Evolutionary conservation across 495 filamentous ascomycete genomes (phyloP).

Genomic region (Penicillium longicatenatum): DNA sequence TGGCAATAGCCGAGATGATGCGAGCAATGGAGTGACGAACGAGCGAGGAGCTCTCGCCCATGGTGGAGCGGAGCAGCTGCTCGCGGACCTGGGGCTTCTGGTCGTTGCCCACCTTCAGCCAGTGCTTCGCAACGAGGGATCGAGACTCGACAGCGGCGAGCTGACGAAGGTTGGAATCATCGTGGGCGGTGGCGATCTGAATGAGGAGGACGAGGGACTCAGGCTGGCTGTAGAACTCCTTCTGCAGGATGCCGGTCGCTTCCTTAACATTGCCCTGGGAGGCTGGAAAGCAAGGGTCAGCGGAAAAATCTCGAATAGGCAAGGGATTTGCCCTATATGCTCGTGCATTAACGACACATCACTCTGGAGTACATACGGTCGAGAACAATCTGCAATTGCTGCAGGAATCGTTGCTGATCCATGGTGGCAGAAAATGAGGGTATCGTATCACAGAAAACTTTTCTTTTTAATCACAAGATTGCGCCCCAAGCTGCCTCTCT

Average conservation of each 20-base stretch:
- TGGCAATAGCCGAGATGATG: slow-evolving; percentile 83
- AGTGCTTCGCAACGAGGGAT: slow-evolving; percentile 82
- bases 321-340: not conserved
- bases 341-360: not conserved
- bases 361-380: slow-evolving; percentile 58
- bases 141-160: slow-evolving; percentile 86
- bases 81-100: slow-evolving; percentile 79
- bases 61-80: slow-evolving; percentile 76
- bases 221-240: slow-evolving; percentile 86
- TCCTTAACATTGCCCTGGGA: slow-evolving; percentile 69
- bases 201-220: slow-evolving; percentile 80
- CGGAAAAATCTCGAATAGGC: not conserved
- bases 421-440: slow-evolving; percentile 44
- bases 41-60: slow-evolving; percentile 71
- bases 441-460: not conserved
- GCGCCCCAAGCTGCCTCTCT: slow-evolving; percentile 28
- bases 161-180: slow-evolving; percentile 73
- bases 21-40: slow-evolving; percentile 86
- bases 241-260: slow-evolving; percentile 85
- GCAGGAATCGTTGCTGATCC: slow-evolving; percentile 73
- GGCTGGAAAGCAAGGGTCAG: slow-evolving; percentile 29
- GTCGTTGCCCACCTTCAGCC: slow-evolving; percentile 60
- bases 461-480: not conserved
- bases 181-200: slow-evolving; percentile 77
- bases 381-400: slow-evolving; percentile 73